These are phyloP conservation scores for Penicillium roqueforti DNA, from an alignment of 495 filamentous ascomycete species.

Conservation along the genomic window DNA sequence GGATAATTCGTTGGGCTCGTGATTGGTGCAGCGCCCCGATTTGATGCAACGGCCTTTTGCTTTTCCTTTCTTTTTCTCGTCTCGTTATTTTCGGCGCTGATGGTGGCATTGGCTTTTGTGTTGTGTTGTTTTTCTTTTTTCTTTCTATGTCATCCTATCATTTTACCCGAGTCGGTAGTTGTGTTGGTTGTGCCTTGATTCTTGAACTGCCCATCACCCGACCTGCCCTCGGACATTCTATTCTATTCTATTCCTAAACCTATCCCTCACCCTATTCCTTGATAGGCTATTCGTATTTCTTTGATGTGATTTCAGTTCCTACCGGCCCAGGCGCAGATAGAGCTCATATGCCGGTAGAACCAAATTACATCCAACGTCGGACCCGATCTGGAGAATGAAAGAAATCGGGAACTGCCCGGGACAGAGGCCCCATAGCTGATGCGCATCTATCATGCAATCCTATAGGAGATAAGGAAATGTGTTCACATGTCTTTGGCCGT, in stretches of 20 bases:
- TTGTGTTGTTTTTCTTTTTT: not conserved
- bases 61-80: not conserved
- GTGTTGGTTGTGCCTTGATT: not conserved
- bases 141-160: not conserved
- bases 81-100: not conserved
- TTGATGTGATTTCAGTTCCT: not conserved
- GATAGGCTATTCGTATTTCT: too few species aligned
- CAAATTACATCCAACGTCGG: too few species aligned
- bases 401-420: not conserved
- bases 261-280: too few species aligned
- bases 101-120: not conserved
- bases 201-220: not conserved
- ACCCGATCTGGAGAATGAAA: too few species aligned
- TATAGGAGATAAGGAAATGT: not conserved
- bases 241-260: too few species aligned
- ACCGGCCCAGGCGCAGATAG: not conserved
- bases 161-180: too few species aligned
- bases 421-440: not conserved
- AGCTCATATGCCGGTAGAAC: not conserved
- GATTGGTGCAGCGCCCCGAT: not conserved
- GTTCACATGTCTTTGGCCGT: conserved; percentile 3
- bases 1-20: not conserved
- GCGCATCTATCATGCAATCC: not conserved
- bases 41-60: not conserved
- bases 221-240: too few species aligned